Conservation (phyloP, 164 flowering plant genomes). For the Stephania cephalantha region DNA sequence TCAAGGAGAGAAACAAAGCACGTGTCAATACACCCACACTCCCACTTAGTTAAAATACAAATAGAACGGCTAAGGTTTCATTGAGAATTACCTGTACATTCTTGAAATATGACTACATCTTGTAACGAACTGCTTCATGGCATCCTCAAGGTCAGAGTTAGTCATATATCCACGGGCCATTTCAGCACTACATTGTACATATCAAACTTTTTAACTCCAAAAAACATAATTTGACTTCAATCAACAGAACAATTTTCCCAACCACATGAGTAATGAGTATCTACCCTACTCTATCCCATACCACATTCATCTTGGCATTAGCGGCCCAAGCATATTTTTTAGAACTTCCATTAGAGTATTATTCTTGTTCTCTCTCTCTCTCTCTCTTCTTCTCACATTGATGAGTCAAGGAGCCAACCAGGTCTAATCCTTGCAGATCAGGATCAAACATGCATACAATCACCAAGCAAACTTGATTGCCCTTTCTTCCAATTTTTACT, state of each 20-base stretch:
- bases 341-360: too few species aligned
- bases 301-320: too few species aligned
- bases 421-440: too few species aligned
- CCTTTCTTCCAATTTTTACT: too few species aligned
- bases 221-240: background rate
- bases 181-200: constrained; percentile 35
- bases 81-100: constrained; percentile 64
- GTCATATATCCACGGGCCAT: constrained; percentile 66
- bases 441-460: too few species aligned
- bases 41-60: background rate
- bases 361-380: too few species aligned
- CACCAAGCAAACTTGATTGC: too few species aligned
- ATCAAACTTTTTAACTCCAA: background rate
- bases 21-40: constrained; percentile 25
- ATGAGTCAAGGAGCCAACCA: too few species aligned
- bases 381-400: too few species aligned
- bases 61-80: background rate
- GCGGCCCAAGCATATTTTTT: too few species aligned
- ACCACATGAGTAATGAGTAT: background rate
- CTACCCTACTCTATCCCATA: too few species aligned
- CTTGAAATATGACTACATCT: constrained; percentile 73
- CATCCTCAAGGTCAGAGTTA: constrained; percentile 67
- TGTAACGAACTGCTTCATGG: constrained; percentile 45
- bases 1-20: constrained; percentile 48
- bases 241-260: background rate